Percentiles rank a stretch among this genome's conserved stretches.
phyloP scores from a whole-genome alignment of 805 yeast genomes.

The Metschnikowia drakensbergensis region DNA sequence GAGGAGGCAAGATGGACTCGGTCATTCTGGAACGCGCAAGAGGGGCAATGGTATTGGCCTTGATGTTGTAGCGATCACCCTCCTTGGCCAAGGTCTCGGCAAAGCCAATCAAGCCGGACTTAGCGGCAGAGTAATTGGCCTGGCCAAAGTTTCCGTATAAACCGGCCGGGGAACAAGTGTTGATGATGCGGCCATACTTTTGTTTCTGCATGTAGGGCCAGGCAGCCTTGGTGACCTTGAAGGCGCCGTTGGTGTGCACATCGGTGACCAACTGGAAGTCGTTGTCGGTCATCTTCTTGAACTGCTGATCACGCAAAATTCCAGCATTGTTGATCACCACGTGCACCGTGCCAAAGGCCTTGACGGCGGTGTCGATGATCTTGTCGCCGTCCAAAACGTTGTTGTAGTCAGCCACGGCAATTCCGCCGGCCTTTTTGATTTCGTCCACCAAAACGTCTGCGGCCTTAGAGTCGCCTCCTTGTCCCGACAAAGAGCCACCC shows the following conservation, averaged over 20 bases:
- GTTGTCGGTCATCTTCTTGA: conserved; percentile 78
- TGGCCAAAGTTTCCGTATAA: conserved; percentile 96
- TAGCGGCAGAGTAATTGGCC: conserved; percentile 92
- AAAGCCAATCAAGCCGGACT: conserved; percentile 83
- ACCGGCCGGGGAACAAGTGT: conserved; percentile 98
- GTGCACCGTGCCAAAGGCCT: conserved; percentile 85
- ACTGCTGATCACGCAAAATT: conserved; percentile 80
- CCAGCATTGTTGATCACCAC: conserved; percentile 93
- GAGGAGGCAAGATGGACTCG: conserved; percentile 81
- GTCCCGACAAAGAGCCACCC: conserved; percentile 79
- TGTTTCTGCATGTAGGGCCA: conserved; percentile 89
- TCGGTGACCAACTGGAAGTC: conserved; percentile 77
- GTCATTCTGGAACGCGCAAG: conserved; percentile 97
- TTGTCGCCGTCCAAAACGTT: conserved; percentile 82
- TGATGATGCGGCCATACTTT: conserved; percentile 81
- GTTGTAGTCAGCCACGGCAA: conserved; percentile 91
- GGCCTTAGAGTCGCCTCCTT: conserved; percentile 63
- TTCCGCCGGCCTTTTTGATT: conserved; percentile 70
- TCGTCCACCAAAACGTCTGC: conserved; percentile 90
- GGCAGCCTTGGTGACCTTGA: conserved; percentile 78
- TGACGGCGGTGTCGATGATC: conserved; percentile 81
- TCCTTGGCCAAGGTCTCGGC: conserved; percentile 95
- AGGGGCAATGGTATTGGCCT: conserved; percentile 86
- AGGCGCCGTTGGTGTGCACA: conserved; percentile 90
- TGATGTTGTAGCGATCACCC: conserved; percentile 80